Percentiles rank a stretch among this genome's conserved stretches.
Evolutionary conservation across 129 eudicot genomes (phyloP).

Genomic region (Pulicaria dysenterica): DNA sequence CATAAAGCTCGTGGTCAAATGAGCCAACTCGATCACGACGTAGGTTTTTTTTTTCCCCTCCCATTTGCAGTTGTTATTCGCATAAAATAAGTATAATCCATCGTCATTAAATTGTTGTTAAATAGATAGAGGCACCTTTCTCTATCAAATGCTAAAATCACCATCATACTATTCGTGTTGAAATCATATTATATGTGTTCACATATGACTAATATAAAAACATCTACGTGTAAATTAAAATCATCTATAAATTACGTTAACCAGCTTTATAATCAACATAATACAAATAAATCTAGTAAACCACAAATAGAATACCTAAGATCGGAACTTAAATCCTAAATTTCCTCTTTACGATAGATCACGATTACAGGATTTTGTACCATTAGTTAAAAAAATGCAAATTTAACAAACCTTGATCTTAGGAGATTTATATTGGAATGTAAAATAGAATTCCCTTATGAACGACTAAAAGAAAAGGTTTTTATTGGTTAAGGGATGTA

Average conservation of each 20-base stretch:
- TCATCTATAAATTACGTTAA: background rate
- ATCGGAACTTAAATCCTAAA: too few relatives aligned
- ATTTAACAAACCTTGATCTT: background rate
- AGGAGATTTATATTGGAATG: background rate
- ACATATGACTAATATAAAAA: constrained; percentile 13
- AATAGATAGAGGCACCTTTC: constrained; percentile 22
- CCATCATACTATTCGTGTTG: constrained; percentile 37
- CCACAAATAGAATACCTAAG: too few relatives aligned
- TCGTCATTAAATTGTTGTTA: background rate
- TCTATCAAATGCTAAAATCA: constrained; percentile 10
- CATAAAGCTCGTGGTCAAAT: too few relatives aligned
- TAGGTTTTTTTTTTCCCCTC: too few relatives aligned
- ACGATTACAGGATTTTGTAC: too few relatives aligned
- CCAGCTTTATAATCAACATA: background rate
- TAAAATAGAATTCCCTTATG: background rate
- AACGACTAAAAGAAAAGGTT: too few relatives aligned
- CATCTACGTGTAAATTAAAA: constrained; percentile 12
- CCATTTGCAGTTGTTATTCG: too few relatives aligned
- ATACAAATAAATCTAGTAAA: background rate
- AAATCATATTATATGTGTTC: constrained; percentile 26
- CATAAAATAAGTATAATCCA: too few relatives aligned
- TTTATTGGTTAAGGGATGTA: too few relatives aligned
- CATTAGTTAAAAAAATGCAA: background rate
- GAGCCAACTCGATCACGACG: too few relatives aligned
- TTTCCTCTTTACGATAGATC: too few relatives aligned